Percentiles rank a stretch among this genome's conserved stretches.
These are phyloP conservation scores for Panaeolus papilionaceus DNA, from an alignment of 768 basidiomycete species.

Conservation along the genomic window DNA sequence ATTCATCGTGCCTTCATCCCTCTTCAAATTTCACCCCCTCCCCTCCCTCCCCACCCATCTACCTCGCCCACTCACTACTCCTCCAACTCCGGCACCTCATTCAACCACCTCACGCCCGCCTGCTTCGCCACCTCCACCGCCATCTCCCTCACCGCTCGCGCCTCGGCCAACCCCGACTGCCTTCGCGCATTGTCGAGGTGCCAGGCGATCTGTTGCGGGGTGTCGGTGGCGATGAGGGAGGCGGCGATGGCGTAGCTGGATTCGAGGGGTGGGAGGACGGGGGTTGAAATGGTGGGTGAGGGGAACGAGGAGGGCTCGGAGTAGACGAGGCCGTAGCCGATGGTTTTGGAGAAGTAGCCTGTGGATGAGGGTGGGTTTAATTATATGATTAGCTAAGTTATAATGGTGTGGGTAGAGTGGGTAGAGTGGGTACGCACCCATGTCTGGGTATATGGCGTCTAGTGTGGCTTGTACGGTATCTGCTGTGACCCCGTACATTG, in stretches of 20 bases:
- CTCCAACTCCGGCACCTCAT: slow-evolving; percentile 51
- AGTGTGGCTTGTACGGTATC: slow-evolving; percentile 53
- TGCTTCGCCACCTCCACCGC: slow-evolving; percentile 55
- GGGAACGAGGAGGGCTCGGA: slow-evolving; percentile 35
- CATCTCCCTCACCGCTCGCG: slow-evolving; percentile 58
- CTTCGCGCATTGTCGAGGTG: slow-evolving; percentile 63
- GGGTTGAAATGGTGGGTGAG: slow-evolving; percentile 23
- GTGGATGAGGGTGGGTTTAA: background rate
- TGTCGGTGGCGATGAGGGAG: slow-evolving; percentile 64
- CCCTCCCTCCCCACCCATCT: background rate
- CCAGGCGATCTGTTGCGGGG: slow-evolving; percentile 67
- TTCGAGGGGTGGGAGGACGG: slow-evolving; percentile 55
- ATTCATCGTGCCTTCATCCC: too few relatives aligned
- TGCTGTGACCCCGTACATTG: slow-evolving; percentile 64
- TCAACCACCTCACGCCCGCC: slow-evolving; percentile 58
- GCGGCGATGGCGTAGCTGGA: slow-evolving; percentile 68
- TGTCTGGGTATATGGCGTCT: slow-evolving; percentile 61
- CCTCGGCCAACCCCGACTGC: slow-evolving; percentile 61
- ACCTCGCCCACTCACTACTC: background rate
- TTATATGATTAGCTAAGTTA: background rate
- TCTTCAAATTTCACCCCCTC: background rate
- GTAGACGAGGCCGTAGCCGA: slow-evolving; percentile 67
- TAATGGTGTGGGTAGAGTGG: too few relatives aligned
- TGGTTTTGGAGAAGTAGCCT: slow-evolving; percentile 62
- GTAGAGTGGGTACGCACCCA: slow-evolving; percentile 48